Evolutionary conservation across 768 basidiomycete species (phyloP).

Genomic region (Amanita jacksonii): DNA sequence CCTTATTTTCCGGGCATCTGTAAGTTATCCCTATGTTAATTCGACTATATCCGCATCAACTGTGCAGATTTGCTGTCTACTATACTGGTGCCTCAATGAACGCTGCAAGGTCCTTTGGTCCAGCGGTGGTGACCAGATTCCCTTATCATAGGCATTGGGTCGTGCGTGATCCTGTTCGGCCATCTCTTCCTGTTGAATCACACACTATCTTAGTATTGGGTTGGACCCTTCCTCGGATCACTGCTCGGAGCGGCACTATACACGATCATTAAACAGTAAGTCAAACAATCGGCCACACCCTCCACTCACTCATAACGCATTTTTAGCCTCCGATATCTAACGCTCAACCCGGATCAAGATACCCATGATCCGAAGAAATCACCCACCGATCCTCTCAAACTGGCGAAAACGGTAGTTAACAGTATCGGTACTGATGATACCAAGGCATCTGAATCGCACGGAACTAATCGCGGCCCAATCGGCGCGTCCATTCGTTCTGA

Average conservation of each 20-base stretch:
- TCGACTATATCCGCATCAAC: neutral
- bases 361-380: constrained; percentile 32
- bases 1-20: constrained; percentile 55
- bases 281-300: constrained; percentile 3
- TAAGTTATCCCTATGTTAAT: constrained; percentile 19
- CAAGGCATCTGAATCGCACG: neutral
- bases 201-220: constrained; percentile 44
- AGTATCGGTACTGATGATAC: neutral
- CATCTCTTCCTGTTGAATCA: constrained; percentile 5
- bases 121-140: constrained; percentile 59
- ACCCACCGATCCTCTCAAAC: constrained; percentile 27
- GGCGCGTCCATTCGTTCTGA: neutral
- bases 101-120: constrained; percentile 61
- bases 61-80: constrained; percentile 41
- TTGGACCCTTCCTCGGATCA: constrained; percentile 61
- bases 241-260: constrained; percentile 53
- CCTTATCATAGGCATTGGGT: constrained; percentile 47
- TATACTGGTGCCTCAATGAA: constrained; percentile 66
- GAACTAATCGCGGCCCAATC: neutral
- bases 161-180: constrained; percentile 25
- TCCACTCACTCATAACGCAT: constrained; percentile 1
- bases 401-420: constrained; percentile 13
- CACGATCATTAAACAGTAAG: constrained; percentile 40
- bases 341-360: constrained; percentile 35
- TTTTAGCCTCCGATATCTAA: constrained; percentile 40